Conservation (phyloP, 2,329 filamentous ascomycete genomes). For the Aspergillus tanneri region DNA sequence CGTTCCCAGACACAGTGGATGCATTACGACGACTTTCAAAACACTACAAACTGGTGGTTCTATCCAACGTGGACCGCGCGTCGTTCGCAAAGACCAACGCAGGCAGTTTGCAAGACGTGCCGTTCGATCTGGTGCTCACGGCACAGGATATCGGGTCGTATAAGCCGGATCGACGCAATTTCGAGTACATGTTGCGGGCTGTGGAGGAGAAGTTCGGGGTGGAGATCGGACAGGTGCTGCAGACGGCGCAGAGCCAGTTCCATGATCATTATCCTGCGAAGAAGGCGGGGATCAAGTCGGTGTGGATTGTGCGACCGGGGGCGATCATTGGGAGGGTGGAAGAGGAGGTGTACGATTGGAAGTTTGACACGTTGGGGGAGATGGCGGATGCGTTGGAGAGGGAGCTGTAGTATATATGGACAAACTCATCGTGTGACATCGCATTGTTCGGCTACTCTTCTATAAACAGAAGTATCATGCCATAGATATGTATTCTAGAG, state of each 20-base stretch:
- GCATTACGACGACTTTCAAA: slow-evolving; percentile 52
- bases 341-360: slow-evolving; percentile 53
- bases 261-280: slow-evolving; percentile 68
- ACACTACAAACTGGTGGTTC: slow-evolving; percentile 55
- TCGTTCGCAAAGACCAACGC: slow-evolving; percentile 51
- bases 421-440: no score
- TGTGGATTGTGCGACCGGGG: slow-evolving; percentile 60
- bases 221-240: slow-evolving; percentile 58
- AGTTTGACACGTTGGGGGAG: slow-evolving; percentile 58
- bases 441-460: no score
- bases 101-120: slow-evolving; percentile 51
- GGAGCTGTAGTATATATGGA: not conserved
- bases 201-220: slow-evolving; percentile 57
- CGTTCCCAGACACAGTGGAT: slow-evolving; percentile 57
- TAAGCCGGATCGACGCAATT: slow-evolving; percentile 66
- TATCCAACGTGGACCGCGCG: slow-evolving; percentile 58
- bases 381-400: slow-evolving; percentile 54
- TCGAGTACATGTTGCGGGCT: slow-evolving; percentile 61
- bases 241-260: slow-evolving; percentile 66
- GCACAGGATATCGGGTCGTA: slow-evolving; percentile 71
- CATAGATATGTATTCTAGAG: not conserved
- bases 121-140: slow-evolving; percentile 65
- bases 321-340: slow-evolving; percentile 42
- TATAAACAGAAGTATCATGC: no score
- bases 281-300: slow-evolving; percentile 58